These are phyloP conservation scores for Eimeria falciformis DNA, from an alignment of 169 alveolate genomes.

Conservation along the genomic window DNA sequence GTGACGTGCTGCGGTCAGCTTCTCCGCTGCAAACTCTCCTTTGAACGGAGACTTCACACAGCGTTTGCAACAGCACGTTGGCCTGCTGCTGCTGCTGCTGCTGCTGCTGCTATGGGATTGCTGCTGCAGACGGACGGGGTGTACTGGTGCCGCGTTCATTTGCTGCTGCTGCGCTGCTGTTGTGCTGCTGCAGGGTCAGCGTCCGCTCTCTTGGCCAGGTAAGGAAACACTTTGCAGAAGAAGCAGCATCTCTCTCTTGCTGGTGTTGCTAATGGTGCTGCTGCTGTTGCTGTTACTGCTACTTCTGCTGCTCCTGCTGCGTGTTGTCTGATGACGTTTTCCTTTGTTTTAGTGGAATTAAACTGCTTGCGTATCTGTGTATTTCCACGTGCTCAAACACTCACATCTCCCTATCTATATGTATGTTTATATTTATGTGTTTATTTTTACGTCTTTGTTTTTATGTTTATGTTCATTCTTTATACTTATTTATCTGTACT, in stretches of 20 bases:
- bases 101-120: neutral
- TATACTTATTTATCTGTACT: neutral
- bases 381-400: no score
- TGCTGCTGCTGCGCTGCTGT: neutral
- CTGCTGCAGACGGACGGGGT: conserved; percentile 1
- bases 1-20: conserved; percentile 89
- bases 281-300: neutral
- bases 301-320: neutral
- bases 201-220: conserved; percentile 57
- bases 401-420: conserved; percentile 31
- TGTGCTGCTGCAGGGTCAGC: conserved; percentile 59
- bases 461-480: neutral
- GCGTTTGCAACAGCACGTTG: neutral
- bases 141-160: neutral
- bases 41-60: no score
- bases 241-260: neutral
- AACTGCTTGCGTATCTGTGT: no score
- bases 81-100: neutral
- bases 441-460: neutral
- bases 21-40: neutral
- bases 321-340: neutral
- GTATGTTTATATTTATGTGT: neutral
- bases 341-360: neutral
- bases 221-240: neutral
- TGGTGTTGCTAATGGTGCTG: conserved; percentile 77